Conservation (phyloP, 768 basidiomycete genomes). For the Termitomyces sp. region DNA sequence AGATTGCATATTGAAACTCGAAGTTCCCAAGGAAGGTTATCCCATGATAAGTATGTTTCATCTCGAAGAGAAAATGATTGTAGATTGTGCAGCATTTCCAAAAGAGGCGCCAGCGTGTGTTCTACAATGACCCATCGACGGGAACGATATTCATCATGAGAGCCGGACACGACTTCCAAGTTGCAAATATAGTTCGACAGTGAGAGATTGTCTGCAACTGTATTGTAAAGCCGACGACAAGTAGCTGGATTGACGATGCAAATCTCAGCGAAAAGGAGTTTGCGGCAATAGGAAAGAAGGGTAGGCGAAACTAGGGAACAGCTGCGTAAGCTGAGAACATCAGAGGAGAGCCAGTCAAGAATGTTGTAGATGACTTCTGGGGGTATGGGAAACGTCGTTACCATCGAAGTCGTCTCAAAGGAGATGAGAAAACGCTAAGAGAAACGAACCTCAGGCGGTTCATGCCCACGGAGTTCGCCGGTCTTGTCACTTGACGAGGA, state of each 20-base stretch:
- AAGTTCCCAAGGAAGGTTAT: not conserved
- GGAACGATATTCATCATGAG: conserved; percentile 3
- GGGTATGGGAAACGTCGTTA: not conserved
- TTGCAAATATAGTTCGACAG: not conserved
- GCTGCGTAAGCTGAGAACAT: not conserved
- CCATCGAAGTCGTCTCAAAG: not conserved
- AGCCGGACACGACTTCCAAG: not conserved
- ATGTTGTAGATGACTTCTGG: not conserved
- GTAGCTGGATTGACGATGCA: not conserved
- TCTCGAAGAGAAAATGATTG: conserved; percentile 6
- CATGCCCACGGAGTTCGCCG: not conserved
- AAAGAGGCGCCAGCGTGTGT: conserved; percentile 10
- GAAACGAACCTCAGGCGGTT: not conserved
- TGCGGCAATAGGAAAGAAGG: not conserved
- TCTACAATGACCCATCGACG: conserved; percentile 13
- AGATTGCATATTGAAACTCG: conserved; percentile 1
- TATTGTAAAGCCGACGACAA: not conserved
- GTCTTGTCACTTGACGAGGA: not conserved
- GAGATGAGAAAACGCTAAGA: not conserved
- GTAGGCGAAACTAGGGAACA: not conserved
- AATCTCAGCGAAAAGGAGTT: conserved; percentile 1
- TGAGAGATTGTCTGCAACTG: not conserved
- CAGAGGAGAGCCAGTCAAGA: not conserved
- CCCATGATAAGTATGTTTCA: not conserved
- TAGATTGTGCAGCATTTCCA: conserved; percentile 8